Conservation (phyloP, 345 rosid genomes). For the Angophora floribunda region DNA sequence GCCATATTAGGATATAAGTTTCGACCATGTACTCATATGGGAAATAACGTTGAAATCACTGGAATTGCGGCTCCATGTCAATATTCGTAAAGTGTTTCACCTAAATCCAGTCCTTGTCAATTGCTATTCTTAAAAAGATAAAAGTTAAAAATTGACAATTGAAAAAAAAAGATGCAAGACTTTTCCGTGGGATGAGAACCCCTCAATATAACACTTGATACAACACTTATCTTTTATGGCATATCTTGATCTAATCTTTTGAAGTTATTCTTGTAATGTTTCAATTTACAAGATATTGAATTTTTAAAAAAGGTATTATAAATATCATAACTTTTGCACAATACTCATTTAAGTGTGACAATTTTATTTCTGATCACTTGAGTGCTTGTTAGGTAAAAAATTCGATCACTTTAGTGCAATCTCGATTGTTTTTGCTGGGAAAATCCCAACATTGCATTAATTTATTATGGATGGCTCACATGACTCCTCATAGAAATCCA, state of each 20-base stretch:
- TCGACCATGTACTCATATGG: accelerated
- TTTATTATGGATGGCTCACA: neutral
- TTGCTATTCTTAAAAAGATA: neutral
- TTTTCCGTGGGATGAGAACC: neutral
- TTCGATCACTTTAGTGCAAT: accelerated
- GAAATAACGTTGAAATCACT: neutral
- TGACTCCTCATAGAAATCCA: neutral
- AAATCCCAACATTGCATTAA: accelerated
- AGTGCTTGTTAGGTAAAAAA: accelerated
- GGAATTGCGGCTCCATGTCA: too few relatives aligned
- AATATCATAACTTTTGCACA: too few relatives aligned
- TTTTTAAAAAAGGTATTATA: accelerated
- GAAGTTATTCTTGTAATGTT: too few relatives aligned
- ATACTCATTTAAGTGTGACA: neutral
- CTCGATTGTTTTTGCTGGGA: accelerated
- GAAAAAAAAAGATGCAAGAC: neutral
- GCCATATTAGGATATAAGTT: accelerated
- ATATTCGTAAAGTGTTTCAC: accelerated
- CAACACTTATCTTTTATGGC: neutral
- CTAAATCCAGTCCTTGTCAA: accelerated
- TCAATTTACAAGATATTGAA: accelerated
- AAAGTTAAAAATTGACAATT: too few relatives aligned
- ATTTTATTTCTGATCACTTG: neutral
- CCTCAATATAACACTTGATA: neutral
- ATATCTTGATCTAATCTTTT: neutral